Evolutionary conservation across 2,329 filamentous ascomycete species (phyloP).

Genomic region (Xylaria sp.): DNA sequence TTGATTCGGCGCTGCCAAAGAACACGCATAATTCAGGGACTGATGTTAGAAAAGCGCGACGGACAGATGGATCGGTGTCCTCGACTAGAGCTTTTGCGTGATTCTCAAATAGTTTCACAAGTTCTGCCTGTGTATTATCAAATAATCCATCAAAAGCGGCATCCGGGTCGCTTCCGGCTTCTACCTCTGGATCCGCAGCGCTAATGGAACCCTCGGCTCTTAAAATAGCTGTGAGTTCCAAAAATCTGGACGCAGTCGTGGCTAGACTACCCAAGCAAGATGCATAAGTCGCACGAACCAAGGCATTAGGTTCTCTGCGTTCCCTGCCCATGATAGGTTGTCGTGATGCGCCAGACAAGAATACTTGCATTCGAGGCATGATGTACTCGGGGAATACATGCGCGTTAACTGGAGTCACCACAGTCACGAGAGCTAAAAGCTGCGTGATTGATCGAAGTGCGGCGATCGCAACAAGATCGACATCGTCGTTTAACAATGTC

Average conservation of each 20-base stretch:
- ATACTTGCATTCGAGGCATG: constrained; percentile 70
- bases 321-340: constrained; percentile 51
- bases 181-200: constrained; percentile 80
- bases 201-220: constrained; percentile 84
- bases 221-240: constrained; percentile 91
- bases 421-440: constrained; percentile 84
- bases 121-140: constrained; percentile 84
- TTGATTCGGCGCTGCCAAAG: constrained; percentile 90
- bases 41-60: constrained; percentile 89
- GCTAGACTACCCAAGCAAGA: constrained; percentile 91
- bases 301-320: constrained; percentile 66
- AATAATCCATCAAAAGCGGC: constrained; percentile 84
- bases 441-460: constrained; percentile 90
- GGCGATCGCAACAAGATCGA: constrained; percentile 85
- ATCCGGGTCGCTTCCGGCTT: constrained; percentile 74
- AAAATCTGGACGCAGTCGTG: constrained; percentile 82
- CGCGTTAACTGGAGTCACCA: constrained; percentile 83
- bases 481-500: constrained; percentile 81
- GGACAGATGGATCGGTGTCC: constrained; percentile 85
- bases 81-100: constrained; percentile 93
- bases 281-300: constrained; percentile 91
- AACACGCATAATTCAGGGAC: constrained; percentile 94
- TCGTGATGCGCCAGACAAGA: constrained; percentile 57
- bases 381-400: constrained; percentile 77
- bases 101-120: constrained; percentile 84